Conservation (phyloP, 345 rosid genomes). For the Nasturtium officinale region DNA sequence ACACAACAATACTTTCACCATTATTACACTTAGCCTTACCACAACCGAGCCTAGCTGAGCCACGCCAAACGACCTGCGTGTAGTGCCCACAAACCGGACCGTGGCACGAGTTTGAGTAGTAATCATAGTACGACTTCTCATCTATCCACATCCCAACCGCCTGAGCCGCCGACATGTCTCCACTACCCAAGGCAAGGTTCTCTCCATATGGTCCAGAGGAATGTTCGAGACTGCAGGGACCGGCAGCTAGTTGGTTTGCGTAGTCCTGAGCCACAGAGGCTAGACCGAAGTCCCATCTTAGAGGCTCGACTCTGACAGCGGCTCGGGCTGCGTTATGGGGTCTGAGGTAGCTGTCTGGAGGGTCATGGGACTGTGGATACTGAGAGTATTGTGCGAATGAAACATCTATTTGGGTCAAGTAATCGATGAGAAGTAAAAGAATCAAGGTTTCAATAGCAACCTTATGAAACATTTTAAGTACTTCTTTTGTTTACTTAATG, state of each 20-base stretch:
- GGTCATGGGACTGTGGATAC: conserved; percentile 43
- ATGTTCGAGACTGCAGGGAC: conserved; percentile 54
- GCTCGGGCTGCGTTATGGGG: conserved; percentile 62
- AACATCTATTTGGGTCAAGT: conserved; percentile 26
- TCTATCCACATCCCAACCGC: conserved; percentile 62
- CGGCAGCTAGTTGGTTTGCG: conserved; percentile 36
- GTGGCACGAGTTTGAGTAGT: conserved; percentile 54
- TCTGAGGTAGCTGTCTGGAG: conserved; percentile 47
- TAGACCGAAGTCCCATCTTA: conserved; percentile 53
- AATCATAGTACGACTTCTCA: conserved; percentile 56
- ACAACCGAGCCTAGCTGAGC: conserved; percentile 60
- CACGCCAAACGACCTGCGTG: conserved; percentile 73
- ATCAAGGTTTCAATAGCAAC: conserved; percentile 10
- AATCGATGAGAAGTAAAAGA: conserved; percentile 33
- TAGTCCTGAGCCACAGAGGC: conserved; percentile 57
- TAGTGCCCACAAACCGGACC: conserved; percentile 64
- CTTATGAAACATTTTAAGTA: conserved; percentile 20
- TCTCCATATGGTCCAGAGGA: conserved; percentile 68
- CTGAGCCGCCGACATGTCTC: conserved; percentile 41
- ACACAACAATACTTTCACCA: conserved; percentile 57
- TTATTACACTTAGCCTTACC: conserved; percentile 60
- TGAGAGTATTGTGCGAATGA: conserved; percentile 30
- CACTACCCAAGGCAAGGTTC: conserved; percentile 57
- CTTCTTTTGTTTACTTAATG: background rate
- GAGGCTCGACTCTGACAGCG: conserved; percentile 45